These are phyloP conservation scores for Mycena capillaripes DNA, from an alignment of 768 basidiomycete genomes.

Conservation along the genomic window DNA sequence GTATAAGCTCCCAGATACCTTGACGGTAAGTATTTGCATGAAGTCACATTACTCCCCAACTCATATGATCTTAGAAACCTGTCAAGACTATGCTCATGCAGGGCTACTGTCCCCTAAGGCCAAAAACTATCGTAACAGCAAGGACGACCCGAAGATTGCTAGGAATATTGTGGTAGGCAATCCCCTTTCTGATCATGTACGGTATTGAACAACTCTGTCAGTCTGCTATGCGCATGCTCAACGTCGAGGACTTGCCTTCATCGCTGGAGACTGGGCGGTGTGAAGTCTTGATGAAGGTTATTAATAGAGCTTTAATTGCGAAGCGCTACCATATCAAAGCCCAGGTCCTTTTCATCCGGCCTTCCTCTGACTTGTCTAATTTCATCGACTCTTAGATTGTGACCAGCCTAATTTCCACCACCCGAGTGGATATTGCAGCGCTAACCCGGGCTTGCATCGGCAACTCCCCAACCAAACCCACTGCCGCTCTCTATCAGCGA, in stretches of 20 bases:
- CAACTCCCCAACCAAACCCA: neutral
- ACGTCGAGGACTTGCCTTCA: neutral
- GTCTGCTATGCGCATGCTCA: constrained; percentile 2
- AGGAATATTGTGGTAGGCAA: too few species aligned
- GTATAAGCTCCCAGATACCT: neutral
- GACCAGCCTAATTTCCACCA: too few species aligned
- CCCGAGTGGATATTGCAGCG: constrained; percentile 6
- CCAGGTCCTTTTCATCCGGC: neutral
- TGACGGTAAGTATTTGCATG: neutral
- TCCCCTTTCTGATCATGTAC: too few species aligned
- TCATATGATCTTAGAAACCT: too few species aligned
- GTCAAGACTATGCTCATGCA: neutral
- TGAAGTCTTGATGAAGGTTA: neutral
- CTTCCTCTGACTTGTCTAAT: too few species aligned
- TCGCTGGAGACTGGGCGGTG: neutral
- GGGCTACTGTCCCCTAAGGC: neutral
- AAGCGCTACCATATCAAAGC: constrained; percentile 5
- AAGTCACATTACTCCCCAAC: neutral
- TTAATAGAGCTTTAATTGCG: neutral
- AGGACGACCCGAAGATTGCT: neutral
- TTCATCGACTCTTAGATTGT: too few species aligned
- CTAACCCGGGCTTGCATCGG: constrained; percentile 8
- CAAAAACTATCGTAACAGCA: constrained; percentile 8
- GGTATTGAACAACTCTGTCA: too few species aligned
- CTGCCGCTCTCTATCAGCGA: constrained; percentile 2